Percentiles rank a stretch among this genome's conserved stretches.
Evolutionary conservation across 352 stramenopile species (phyloP).

Genomic region (Phytophthora litchii): DNA sequence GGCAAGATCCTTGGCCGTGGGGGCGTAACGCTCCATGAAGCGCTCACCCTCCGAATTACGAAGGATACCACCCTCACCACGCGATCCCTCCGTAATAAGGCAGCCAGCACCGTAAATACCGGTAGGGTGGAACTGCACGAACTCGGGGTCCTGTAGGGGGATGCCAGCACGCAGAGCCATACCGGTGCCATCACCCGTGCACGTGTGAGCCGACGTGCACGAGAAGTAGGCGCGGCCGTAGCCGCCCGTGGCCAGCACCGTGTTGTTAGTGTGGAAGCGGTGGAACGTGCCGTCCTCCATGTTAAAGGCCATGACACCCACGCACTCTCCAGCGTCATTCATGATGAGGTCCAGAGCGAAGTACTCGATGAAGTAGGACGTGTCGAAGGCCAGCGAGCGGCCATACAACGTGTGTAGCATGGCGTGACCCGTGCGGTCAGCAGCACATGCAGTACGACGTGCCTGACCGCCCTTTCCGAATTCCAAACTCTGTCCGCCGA

Average conservation of each 20-base stretch:
- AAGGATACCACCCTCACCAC: constrained; percentile 96
- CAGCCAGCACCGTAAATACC: constrained; percentile 98
- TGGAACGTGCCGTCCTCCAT: constrained; percentile 98
- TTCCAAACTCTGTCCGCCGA: constrained; percentile 95
- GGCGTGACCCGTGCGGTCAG: constrained; percentile 96
- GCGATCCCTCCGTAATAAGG: constrained; percentile 97
- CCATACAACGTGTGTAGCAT: constrained; percentile 98
- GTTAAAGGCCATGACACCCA: constrained; percentile 96
- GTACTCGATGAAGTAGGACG: constrained; percentile 98
- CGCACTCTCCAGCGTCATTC: constrained; percentile 89
- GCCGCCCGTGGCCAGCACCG: constrained; percentile 95
- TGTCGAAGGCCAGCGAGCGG: constrained; percentile 96
- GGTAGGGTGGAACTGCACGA: constrained; percentile 98
- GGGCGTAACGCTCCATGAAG: constrained; percentile 97
- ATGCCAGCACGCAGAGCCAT: constrained; percentile 96
- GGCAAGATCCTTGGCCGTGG: constrained; percentile 96
- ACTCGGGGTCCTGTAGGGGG: constrained; percentile 95
- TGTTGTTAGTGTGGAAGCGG: constrained; percentile 92
- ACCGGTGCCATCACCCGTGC: constrained; percentile 96
- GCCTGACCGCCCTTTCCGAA: constrained; percentile 97
- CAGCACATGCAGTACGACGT: constrained; percentile 93
- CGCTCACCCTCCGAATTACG: constrained; percentile 95
- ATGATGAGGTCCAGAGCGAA: constrained; percentile 98
- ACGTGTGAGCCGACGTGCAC: constrained; percentile 96
- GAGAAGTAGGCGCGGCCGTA: constrained; percentile 97